Conservation (phyloP, 1,284 basidiomycete genomes). For the Earliella scabrosa region DNA sequence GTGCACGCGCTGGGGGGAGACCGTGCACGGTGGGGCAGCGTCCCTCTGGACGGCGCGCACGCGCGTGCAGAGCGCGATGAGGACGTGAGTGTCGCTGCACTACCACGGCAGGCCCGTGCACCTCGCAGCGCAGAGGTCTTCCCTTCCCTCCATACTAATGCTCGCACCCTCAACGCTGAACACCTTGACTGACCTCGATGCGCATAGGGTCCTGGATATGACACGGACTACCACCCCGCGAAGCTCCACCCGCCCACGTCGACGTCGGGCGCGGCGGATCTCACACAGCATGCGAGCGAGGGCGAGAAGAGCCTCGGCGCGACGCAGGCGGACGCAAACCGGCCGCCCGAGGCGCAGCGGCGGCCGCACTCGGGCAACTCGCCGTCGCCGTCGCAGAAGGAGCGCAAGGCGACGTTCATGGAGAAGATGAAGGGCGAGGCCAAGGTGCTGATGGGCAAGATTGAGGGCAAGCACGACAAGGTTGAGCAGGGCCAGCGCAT, state of each 20-base stretch:
- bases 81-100: conserved; percentile 18
- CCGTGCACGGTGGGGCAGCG: conserved; percentile 26
- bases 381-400: conserved; percentile 20
- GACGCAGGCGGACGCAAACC: conserved; percentile 14
- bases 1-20: conserved; percentile 29
- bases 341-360: conserved; percentile 14
- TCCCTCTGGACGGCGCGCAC: conserved; percentile 19
- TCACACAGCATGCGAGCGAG: conserved; percentile 2
- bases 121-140: no score
- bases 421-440: conserved; percentile 58
- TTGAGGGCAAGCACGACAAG: conserved; percentile 51
- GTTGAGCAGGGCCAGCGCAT: conserved; percentile 50
- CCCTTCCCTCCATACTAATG: no score
- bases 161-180: no score
- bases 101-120: no score
- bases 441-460: conserved; percentile 54
- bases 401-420: conserved; percentile 47
- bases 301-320: conserved; percentile 17
- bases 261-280: conserved; percentile 6
- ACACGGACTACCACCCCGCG: conserved; percentile 37
- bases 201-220: conserved; percentile 32
- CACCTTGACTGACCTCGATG: no score
- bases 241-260: conserved; percentile 26
- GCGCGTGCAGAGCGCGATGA: conserved; percentile 18
- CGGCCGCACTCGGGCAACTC: conserved; percentile 9